A percentile compares a stretch with the other conserved stretches of the same genome.
These are phyloP conservation scores for Dalechampia spathulata DNA, from an alignment of 441 rosid genomes.

Conservation along the genomic window DNA sequence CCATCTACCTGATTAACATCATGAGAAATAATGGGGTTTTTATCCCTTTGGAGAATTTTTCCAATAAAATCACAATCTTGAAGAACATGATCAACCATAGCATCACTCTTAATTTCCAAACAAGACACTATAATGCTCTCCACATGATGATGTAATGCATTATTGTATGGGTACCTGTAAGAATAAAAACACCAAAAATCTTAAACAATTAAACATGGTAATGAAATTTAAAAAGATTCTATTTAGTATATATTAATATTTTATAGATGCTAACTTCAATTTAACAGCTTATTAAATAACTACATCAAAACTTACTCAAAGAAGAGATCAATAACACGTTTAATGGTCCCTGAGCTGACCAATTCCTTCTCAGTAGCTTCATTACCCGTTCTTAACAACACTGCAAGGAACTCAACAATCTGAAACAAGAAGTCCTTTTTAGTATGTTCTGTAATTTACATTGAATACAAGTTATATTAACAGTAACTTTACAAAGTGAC, in stretches of 20 bases:
- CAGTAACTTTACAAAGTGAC: neutral
- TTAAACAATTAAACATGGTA: conserved; percentile 9
- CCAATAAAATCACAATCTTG: conserved; percentile 77
- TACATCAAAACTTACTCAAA: conserved; percentile 60
- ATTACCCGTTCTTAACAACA: conserved; percentile 67
- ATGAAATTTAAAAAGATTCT: conserved; percentile 1
- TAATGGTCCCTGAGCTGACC: conserved; percentile 74
- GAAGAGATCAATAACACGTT: conserved; percentile 73
- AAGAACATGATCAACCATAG: conserved; percentile 67
- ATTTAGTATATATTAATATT: neutral
- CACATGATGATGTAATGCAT: conserved; percentile 92
- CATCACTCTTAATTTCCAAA: conserved; percentile 64
- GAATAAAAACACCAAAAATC: conserved; percentile 16
- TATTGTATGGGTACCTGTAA: conserved; percentile 88
- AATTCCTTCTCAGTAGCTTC: conserved; percentile 80
- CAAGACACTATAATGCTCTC: conserved; percentile 82
- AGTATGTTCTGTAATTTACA: too few relatives aligned
- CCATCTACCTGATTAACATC: conserved; percentile 43
- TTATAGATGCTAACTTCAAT: neutral
- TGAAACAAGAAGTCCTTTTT: too few relatives aligned
- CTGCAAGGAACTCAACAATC: conserved; percentile 94
- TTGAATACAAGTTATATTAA: neutral
- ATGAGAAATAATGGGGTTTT: conserved; percentile 48
- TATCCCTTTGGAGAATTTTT: conserved; percentile 67
- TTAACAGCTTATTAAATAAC: neutral